Evolutionary conservation across 768 basidiomycete species (phyloP).

Genomic region (Russula olivacea): DNA sequence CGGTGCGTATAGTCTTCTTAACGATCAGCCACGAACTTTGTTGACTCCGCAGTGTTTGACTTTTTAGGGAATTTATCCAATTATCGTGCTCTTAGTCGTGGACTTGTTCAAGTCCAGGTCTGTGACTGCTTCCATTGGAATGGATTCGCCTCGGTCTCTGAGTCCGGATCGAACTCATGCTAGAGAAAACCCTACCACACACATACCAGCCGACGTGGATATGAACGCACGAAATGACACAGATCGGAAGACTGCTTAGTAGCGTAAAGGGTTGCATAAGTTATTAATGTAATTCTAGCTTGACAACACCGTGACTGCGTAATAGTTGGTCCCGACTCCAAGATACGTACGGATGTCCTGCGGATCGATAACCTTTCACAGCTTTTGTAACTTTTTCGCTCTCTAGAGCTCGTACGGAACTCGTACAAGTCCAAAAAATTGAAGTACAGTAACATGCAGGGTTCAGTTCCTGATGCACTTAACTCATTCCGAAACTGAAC

Average conservation of each 20-base stretch:
- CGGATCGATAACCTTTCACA: too few species aligned
- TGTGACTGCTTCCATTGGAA: not conserved
- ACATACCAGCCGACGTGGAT: not conserved
- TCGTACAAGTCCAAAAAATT: too few species aligned
- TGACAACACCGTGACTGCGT: too few species aligned
- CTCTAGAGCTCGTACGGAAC: too few species aligned
- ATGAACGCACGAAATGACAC: not conserved
- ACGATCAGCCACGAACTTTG: not conserved
- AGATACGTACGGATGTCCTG: slow-evolving; percentile 64
- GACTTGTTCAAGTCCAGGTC: not conserved
- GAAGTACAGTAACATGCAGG: too few species aligned
- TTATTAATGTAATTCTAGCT: not conserved
- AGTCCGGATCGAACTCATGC: not conserved
- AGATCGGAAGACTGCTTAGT: not conserved
- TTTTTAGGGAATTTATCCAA: slow-evolving; percentile 14
- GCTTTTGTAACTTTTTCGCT: too few species aligned
- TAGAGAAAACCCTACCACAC: too few species aligned
- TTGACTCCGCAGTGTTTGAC: not conserved
- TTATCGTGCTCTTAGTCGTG: slow-evolving; percentile 5
- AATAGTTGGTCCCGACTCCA: slow-evolving; percentile 59
- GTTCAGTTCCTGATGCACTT: too few species aligned
- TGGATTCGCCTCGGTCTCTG: not conserved
- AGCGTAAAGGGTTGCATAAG: not conserved
- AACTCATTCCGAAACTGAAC: too few species aligned
- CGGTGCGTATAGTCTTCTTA: not conserved